Conservation (phyloP, 306 rosid genomes). For the Trichosanthes cucumerina region DNA sequence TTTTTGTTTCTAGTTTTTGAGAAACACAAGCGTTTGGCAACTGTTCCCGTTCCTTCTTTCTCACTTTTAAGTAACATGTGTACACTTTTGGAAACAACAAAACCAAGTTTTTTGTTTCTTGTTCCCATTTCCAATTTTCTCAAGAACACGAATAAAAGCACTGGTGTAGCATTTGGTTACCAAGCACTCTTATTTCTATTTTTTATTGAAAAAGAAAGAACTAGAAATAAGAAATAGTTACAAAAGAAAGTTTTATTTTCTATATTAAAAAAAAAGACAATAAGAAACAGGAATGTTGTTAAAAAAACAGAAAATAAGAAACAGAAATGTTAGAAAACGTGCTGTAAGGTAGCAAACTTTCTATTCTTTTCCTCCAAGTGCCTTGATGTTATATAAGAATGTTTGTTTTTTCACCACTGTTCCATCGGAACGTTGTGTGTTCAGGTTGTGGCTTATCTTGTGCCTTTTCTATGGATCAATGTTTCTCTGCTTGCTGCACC, state of each 20-base stretch:
- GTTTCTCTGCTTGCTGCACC: background rate
- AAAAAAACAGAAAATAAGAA: background rate
- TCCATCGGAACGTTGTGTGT: background rate
- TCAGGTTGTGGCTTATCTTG: background rate
- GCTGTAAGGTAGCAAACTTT: background rate
- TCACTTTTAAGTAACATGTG: background rate
- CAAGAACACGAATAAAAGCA: background rate
- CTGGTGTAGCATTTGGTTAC: background rate
- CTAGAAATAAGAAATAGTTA: background rate
- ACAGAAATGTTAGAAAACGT: background rate
- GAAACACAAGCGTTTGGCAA: background rate
- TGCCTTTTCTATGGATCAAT: background rate
- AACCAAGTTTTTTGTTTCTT: no score
- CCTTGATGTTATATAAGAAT: background rate
- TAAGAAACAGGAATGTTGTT: no score
- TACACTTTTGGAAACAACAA: background rate
- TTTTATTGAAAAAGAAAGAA: background rate
- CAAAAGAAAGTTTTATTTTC: no score
- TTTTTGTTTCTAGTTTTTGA: no score
- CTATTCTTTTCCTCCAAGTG: background rate
- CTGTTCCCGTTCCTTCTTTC: background rate
- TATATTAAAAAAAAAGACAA: no score
- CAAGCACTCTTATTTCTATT: background rate
- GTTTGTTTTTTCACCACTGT: background rate
- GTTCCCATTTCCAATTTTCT: background rate